These are phyloP conservation scores for Colletotrichum cordylinicola DNA, from an alignment of 2,329 filamentous ascomycete species.

Conservation along the genomic window DNA sequence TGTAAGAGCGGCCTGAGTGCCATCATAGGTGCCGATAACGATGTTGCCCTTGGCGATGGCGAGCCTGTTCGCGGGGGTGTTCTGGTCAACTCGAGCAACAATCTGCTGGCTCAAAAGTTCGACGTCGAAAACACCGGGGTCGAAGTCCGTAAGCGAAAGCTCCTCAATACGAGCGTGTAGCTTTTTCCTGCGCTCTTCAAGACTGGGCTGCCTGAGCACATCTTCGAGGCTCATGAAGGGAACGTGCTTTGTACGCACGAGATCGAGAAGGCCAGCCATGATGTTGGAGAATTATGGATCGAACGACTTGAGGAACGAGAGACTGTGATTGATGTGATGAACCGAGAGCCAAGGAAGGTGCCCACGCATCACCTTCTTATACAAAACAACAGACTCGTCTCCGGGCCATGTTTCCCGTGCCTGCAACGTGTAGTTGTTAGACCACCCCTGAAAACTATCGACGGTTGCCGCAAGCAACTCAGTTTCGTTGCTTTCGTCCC, in stretches of 20 bases:
- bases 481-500: neutral
- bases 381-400: neutral
- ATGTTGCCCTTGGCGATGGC: constrained; percentile 33
- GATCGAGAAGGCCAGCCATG: neutral
- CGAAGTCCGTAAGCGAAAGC: constrained; percentile 34
- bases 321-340: neutral
- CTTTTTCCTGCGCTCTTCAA: constrained; percentile 30
- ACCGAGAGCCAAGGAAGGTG: neutral
- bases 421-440: neutral
- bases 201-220: constrained; percentile 32
- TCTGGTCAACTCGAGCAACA: constrained; percentile 28
- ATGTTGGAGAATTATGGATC: neutral
- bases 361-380: neutral
- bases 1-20: constrained; percentile 38
- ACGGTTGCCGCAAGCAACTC: neutral
- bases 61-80: constrained; percentile 25
- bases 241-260: neutral
- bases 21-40: constrained; percentile 34
- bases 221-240: neutral
- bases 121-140: constrained; percentile 38
- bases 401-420: neutral
- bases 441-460: neutral
- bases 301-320: neutral
- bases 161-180: constrained; percentile 28
- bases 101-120: constrained; percentile 35